A percentile compares a stretch with the other conserved stretches of the same genome.
Evolutionary conservation across 208 protist genomes (phyloP).

Genomic region (Wallacemonas sp.): DNA sequence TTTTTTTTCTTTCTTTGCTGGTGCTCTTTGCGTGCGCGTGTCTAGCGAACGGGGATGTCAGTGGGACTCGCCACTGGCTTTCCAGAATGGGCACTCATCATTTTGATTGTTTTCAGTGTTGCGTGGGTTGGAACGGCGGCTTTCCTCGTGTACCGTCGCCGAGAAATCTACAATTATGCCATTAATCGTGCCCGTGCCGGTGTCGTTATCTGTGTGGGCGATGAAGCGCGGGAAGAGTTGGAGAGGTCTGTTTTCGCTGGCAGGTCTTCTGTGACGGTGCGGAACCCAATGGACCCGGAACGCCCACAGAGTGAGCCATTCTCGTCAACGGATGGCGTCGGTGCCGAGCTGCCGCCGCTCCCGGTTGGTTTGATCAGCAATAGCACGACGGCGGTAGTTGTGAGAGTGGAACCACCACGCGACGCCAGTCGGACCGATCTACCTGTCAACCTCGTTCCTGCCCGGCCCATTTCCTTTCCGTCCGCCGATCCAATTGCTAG

Average conservation of each 20-base stretch:
- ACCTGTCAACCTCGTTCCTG: neutral
- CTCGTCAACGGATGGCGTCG: no score
- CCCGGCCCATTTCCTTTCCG: conserved; percentile 5
- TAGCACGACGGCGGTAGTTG: neutral
- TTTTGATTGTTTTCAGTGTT: neutral
- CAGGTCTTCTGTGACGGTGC: no score
- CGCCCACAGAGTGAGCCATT: no score
- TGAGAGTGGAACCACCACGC: neutral
- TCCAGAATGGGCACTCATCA: conserved; percentile 3
- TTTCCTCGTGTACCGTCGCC: conserved; percentile 1
- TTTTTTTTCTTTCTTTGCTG: neutral
- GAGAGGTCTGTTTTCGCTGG: neutral
- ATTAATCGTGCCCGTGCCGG: conserved; percentile 1
- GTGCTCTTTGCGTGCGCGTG: no score
- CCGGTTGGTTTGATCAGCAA: neutral
- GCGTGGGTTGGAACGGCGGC: neutral
- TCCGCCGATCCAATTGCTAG: neutral
- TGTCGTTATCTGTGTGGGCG: conserved; percentile 7
- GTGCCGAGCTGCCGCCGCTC: no score
- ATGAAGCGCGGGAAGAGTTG: neutral
- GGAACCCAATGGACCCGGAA: no score
- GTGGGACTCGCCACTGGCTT: no score
- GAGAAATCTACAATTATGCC: conserved; percentile 5
- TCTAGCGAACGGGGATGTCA: no score
- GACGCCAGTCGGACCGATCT: neutral